Base-by-base conservation (phyloP, 805 yeast genomes). In the Candida yuanshanica region DNA sequence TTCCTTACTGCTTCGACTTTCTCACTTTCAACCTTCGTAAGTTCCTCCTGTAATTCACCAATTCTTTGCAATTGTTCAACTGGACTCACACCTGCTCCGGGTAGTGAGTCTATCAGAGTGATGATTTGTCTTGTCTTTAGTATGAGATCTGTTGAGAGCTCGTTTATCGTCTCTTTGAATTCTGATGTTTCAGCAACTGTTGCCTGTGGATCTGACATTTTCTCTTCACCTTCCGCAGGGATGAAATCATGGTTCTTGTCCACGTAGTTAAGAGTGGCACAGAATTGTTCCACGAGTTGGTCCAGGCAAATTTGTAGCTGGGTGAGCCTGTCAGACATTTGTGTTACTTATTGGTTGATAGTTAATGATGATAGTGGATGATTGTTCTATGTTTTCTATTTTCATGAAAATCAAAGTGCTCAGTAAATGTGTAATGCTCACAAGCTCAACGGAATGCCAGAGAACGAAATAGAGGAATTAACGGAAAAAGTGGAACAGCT, bases 271-370 rank as follows among this genome's bases (percentile, higher is more conserved):
- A 84, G 65, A 3, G 93, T 79, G 2, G 91, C 86, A 50, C 81
- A 78, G 64, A 85, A 82, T 62, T 83, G 90, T 46, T 85, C 93
- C 44, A 82, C 75, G 45, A 85, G 72, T 57, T 77, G 70, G 60
- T 90, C 98, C 27, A 90, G 68, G 52, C 96, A 87, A 35, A 85
- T 74, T 55, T 90, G 98, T 20, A 90, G 72, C 59, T 90, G 98
- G 2, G 96, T 87, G 27, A 90, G 68, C 56, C 96, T 70, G 63
- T 90, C 98, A 0, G 95, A 72, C 95, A 85, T 54, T 26, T 31
- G 8, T 27, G 16, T n/a, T 10, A 5, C 10, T 27, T 27, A 16
- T 27, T 13, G 18, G 18, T 22, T 11, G 20, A 4, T 4, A n/a
- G 32, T n/a, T 17, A 21, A 29, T 31, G 34, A 10, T 31, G 22